Evolutionary conservation across 2,329 filamentous ascomycete genomes (phyloP).

Genomic region (Calycina marina): DNA sequence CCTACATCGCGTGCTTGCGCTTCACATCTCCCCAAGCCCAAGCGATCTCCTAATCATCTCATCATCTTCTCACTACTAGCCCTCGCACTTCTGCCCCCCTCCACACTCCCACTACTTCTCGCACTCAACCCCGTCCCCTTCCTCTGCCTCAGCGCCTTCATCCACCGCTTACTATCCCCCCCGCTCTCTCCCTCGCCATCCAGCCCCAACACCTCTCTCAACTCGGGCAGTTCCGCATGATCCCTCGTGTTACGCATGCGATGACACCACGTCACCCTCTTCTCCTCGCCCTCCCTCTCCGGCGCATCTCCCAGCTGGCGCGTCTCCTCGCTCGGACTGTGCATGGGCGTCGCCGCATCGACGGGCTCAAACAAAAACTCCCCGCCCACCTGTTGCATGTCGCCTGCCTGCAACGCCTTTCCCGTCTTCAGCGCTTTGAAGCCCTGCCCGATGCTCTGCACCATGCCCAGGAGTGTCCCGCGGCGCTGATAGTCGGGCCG

Average conservation of each 20-base stretch:
- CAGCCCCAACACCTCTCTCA: slow-evolving; percentile 48
- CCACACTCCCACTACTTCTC: slow-evolving; percentile 8
- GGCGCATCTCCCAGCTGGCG: slow-evolving; percentile 7
- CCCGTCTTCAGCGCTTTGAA: slow-evolving; percentile 26
- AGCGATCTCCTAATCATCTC: too few species aligned
- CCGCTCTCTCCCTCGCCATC: slow-evolving; percentile 27
- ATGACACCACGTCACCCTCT: slow-evolving; percentile 64
- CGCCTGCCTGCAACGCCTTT: slow-evolving; percentile 33
- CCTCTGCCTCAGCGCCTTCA: slow-evolving; percentile 30
- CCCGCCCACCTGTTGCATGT: slow-evolving; percentile 35
- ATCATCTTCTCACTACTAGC: background rate
- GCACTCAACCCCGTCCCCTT: slow-evolving; percentile 37
- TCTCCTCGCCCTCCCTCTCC: slow-evolving; percentile 28
- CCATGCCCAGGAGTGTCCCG: slow-evolving; percentile 25
- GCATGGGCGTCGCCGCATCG: slow-evolving; percentile 10
- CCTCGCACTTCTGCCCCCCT: background rate
- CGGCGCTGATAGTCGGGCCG: slow-evolving; percentile 34
- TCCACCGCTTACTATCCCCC: slow-evolving; percentile 30
- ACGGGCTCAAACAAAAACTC: slow-evolving; percentile 24
- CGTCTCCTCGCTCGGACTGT: slow-evolving; percentile 5
- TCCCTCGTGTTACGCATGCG: slow-evolving; percentile 68
- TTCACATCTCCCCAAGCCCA: too few species aligned
- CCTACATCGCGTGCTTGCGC: too few species aligned
- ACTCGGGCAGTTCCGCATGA: slow-evolving; percentile 55
- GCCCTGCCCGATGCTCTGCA: slow-evolving; percentile 27